Evolutionary conservation across 768 basidiomycete genomes (phyloP).

Genomic region (Tricholoma hemisulphureum): DNA sequence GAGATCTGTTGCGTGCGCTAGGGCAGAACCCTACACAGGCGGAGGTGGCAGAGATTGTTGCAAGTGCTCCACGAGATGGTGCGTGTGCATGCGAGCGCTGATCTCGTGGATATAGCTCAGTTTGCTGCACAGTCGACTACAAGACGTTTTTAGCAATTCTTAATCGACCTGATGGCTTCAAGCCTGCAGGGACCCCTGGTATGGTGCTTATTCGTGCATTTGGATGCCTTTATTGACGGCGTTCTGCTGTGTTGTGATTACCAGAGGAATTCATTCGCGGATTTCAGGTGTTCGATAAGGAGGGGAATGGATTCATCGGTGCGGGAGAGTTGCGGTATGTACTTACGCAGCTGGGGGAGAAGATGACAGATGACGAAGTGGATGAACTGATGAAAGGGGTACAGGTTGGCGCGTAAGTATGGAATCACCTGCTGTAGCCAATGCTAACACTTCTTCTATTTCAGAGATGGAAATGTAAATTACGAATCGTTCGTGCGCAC

Average conservation of each 20-base stretch:
- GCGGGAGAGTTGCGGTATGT: slow-evolving; percentile 92
- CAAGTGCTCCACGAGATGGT: slow-evolving; percentile 76
- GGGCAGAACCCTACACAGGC: slow-evolving; percentile 99
- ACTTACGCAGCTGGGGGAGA: slow-evolving; percentile 95
- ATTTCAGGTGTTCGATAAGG: slow-evolving; percentile 98
- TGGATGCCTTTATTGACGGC: background rate
- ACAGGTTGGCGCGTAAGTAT: slow-evolving; percentile 79
- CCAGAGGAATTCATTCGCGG: slow-evolving; percentile 98
- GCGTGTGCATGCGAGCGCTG: slow-evolving; percentile 7
- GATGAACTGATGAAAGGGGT: slow-evolving; percentile 97
- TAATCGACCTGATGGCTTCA: slow-evolving; percentile 94
- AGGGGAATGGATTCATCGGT: slow-evolving; percentile 88
- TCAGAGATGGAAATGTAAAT: slow-evolving; percentile 93
- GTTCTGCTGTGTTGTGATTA: background rate
- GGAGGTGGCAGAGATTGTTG: slow-evolving; percentile 86
- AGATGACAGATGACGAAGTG: slow-evolving; percentile 97
- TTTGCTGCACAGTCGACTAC: slow-evolving; percentile 70
- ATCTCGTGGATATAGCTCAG: background rate
- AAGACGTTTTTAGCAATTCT: slow-evolving; percentile 87
- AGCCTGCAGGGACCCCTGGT: slow-evolving; percentile 96
- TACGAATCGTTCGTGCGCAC: slow-evolving; percentile 97
- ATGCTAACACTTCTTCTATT: background rate
- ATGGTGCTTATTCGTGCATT: slow-evolving; percentile 16
- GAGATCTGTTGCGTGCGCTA: slow-evolving; percentile 88
- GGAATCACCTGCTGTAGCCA: slow-evolving; percentile 2